Percentiles rank a stretch among this genome's conserved stretches.
Conservation (phyloP, 108 stramenopile genomes). For the Skeletonema costatum region DNA sequence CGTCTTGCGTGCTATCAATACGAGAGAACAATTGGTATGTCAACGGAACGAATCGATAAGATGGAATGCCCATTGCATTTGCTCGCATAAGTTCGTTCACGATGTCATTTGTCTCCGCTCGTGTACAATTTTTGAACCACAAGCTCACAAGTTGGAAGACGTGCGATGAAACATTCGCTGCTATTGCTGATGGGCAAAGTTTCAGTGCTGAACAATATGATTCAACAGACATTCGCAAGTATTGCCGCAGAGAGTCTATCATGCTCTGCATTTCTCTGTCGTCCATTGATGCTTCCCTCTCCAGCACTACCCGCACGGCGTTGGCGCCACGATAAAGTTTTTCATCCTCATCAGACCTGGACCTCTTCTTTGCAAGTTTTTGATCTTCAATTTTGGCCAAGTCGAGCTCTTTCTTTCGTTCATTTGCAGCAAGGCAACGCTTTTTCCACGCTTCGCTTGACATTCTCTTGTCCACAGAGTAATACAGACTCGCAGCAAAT, state of each 20-base stretch:
- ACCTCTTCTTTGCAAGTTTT: slow-evolving; percentile 42
- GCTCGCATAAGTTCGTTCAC: slow-evolving; percentile 37
- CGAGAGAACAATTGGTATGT: slow-evolving; percentile 89
- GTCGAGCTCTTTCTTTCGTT: slow-evolving; percentile 51
- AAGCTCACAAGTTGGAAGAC: slow-evolving; percentile 74
- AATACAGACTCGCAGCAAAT: slow-evolving; percentile 58
- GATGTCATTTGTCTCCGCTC: slow-evolving; percentile 29
- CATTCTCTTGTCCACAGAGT: slow-evolving; percentile 54
- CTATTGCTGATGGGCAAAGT: slow-evolving; percentile 41
- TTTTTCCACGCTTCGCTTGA: slow-evolving; percentile 72
- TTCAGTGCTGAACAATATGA: slow-evolving; percentile 61
- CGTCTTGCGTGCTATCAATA: slow-evolving; percentile 45
- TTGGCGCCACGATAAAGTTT: not conserved
- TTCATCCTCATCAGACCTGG: slow-evolving; percentile 14
- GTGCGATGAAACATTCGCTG: slow-evolving; percentile 57
- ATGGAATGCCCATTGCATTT: slow-evolving; percentile 55
- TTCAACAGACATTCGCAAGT: slow-evolving; percentile 60
- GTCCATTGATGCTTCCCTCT: slow-evolving; percentile 47
- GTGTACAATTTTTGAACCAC: slow-evolving; percentile 70
- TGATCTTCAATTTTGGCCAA: slow-evolving; percentile 30
- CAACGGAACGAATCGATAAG: slow-evolving; percentile 79
- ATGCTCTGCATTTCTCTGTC: slow-evolving; percentile 48
- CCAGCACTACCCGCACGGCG: slow-evolving; percentile 9
- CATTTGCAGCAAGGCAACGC: slow-evolving; percentile 35
- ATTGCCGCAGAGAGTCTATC: slow-evolving; percentile 38